Evolutionary conservation across 345 rosid genomes (phyloP).

Genomic region (Populus pruinosa): DNA sequence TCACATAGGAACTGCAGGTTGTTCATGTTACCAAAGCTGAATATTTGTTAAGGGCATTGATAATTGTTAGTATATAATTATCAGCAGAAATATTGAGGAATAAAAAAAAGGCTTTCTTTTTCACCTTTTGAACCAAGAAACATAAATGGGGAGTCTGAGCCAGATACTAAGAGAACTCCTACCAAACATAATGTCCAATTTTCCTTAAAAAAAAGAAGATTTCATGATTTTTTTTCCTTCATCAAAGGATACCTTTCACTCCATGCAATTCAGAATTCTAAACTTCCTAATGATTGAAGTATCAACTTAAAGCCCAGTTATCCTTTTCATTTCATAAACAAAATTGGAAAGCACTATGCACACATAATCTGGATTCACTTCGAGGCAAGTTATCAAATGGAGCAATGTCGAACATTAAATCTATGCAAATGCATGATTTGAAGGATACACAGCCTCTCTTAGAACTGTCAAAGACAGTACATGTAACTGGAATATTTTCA

Average conservation of each 20-base stretch:
- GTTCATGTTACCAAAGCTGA: conserved; percentile 62
- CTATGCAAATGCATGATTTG: background rate
- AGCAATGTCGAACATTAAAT: background rate
- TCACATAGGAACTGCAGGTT: conserved; percentile 71
- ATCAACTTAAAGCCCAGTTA: too few species aligned
- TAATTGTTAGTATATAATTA: conserved; percentile 12
- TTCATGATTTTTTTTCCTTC: too few species aligned
- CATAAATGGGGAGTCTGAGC: background rate
- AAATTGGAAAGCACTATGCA: too few species aligned
- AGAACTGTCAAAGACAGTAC: conserved; percentile 63
- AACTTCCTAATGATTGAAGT: too few species aligned
- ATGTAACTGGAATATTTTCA: conserved; percentile 51
- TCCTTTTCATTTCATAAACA: too few species aligned
- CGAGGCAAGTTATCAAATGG: too few species aligned
- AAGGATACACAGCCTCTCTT: conserved; percentile 80
- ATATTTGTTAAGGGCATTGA: conserved; percentile 44
- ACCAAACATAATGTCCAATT: too few species aligned
- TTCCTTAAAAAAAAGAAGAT: too few species aligned
- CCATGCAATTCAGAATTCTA: too few species aligned
- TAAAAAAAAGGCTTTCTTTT: background rate
- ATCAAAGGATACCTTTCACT: too few species aligned
- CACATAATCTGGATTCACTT: too few species aligned
- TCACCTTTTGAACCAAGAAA: background rate
- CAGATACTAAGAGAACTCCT: too few species aligned
- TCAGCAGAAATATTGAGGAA: background rate